A percentile compares a stretch with the other conserved stretches of the same genome.
Conservation (phyloP, 495 filamentous ascomycete genomes). For the Neurospora sp. region DNA sequence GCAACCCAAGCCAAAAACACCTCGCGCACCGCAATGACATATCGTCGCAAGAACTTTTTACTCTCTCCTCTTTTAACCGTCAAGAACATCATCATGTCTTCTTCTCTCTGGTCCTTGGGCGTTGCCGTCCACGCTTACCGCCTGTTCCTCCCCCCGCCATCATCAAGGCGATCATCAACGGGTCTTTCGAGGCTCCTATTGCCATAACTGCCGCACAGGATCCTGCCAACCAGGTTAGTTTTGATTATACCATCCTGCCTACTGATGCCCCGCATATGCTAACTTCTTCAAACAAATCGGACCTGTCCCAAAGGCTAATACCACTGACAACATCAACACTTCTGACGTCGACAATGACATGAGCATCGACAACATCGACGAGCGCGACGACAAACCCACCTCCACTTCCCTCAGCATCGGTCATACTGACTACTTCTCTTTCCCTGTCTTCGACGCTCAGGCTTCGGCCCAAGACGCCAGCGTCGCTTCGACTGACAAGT, state of each 20-base stretch:
- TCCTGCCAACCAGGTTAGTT: background rate
- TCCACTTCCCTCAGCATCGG: fast-evolving
- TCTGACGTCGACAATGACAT: background rate
- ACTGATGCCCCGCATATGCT: background rate
- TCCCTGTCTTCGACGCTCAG: background rate
- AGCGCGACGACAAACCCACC: background rate
- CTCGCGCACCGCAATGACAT: background rate
- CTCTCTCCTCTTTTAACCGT: background rate
- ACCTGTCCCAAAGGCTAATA: background rate
- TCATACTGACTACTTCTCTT: background rate
- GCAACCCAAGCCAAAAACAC: background rate
- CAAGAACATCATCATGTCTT: background rate
- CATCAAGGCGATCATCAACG: background rate
- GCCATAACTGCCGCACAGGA: background rate
- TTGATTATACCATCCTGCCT: fast-evolving
- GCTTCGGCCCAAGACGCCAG: background rate
- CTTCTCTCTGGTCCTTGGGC: background rate
- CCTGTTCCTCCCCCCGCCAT: background rate
- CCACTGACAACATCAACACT: background rate
- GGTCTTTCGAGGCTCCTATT: background rate
- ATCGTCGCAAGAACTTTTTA: background rate
- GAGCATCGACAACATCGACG: background rate
- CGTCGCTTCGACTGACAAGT: background rate
- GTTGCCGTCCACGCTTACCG: background rate
- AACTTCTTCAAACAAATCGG: background rate